Evolutionary conservation across 2,329 filamentous ascomycete species (phyloP), one percentile per base, ranked within the genome.

Genomic region (Curvularia verruculosa): DNA sequence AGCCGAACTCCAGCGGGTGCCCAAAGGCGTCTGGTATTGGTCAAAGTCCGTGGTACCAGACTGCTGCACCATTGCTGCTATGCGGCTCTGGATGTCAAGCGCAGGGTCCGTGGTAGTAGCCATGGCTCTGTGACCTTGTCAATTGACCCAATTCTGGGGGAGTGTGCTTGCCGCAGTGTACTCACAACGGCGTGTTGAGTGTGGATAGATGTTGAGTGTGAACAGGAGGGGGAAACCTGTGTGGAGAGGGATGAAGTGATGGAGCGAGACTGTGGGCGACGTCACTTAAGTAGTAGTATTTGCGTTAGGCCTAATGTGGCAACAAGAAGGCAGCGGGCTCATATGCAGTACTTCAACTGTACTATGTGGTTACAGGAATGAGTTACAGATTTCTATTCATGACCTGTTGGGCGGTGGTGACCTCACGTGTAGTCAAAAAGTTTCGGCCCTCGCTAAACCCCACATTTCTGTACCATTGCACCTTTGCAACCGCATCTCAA

Each of bases 1-100:
- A 49, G 76, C 73, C 65, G 81, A 89, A 78, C 87, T 87, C 81
- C 95, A 95, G 68, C 91, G 69, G n/a, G 65, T 62, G 3, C 66
- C 68, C 28, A 70, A 61, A 52, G 67, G 68, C 26, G 67, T 70
- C 57, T 70, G 67, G 54, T 71, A 71, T 2, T 62, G 58, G 58
- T 70, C 68, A 55, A 66, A 69, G 23, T 66, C 47, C 12, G 67
- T 61, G 31, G 60, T 56, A 19, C 60, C 62, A 21, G 62, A 63
- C 45, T 67, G 61, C 12, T 59, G 37, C 57, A 64, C 66, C 65
- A 68, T 69, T 9, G 34, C 61, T 49, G 23, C 48, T 53, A 68
- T 68, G 46, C 68, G 65, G 8, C 56, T 55, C 54, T 69, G 67
- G 2, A 69, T 58, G 40, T 69, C 64, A 26, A 69, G 60, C n/a